Percentiles rank a stretch among this genome's conserved stretches.
Evolutionary conservation across 306 rosid species (phyloP).

Genomic region (Sechiopsis laciniata): DNA sequence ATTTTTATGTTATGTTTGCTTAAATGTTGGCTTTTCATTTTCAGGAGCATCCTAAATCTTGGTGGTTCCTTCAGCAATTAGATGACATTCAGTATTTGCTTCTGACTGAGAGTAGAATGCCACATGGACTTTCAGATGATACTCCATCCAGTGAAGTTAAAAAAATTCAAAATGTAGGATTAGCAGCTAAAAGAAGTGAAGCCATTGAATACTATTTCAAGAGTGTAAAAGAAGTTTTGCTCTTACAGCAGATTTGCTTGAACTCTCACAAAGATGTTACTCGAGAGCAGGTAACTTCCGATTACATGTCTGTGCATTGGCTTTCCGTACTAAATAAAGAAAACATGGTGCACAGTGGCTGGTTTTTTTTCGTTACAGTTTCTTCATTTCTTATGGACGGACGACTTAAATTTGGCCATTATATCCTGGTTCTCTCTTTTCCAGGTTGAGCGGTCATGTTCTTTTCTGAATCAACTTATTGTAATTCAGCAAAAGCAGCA

Average conservation of each 20-base stretch:
- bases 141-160: constrained; percentile 24
- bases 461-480: constrained; percentile 64
- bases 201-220: constrained; percentile 58
- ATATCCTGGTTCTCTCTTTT: constrained; percentile 20
- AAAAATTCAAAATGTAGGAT: constrained; percentile 24
- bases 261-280: constrained; percentile 64
- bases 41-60: constrained; percentile 58
- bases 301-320: neutral
- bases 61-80: constrained; percentile 85
- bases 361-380: neutral
- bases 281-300: constrained; percentile 53
- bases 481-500: constrained; percentile 69
- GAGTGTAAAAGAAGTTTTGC: constrained; percentile 61
- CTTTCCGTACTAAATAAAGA: neutral
- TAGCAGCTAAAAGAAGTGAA: constrained; percentile 50
- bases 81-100: constrained; percentile 47
- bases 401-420: constrained; percentile 8
- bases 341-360: neutral
- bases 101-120: constrained; percentile 32
- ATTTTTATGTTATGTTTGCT: neutral
- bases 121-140: constrained; percentile 32
- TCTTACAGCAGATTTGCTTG: constrained; percentile 54
- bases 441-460: constrained; percentile 58
- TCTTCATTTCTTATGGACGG: neutral
- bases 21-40: constrained; percentile 1